Evolutionary conservation across 495 filamentous ascomycete species (phyloP), one percentile per base, ranked within the genome.

Genomic region (Staphylotrichum longicolle): DNA sequence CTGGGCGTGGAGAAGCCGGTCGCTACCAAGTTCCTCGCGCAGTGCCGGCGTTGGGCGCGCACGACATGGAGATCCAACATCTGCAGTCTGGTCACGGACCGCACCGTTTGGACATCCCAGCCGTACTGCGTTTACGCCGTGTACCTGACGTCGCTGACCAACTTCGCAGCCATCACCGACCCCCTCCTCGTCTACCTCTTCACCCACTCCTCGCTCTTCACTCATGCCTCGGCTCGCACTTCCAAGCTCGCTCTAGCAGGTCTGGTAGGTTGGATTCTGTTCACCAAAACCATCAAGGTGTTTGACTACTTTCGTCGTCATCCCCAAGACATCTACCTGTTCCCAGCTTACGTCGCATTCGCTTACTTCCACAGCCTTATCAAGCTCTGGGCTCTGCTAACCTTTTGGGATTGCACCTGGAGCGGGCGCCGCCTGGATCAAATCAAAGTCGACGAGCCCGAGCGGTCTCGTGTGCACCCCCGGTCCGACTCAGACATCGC

Each of bases 51-150:
- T 5, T 88, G 85, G 86, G 75, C 77, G 0, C 80, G 86, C 15
- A 89, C 84, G 10, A 89, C 84, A 42, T 89, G 83, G 83, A 76
- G 87, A 6, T 85, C 80, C 69, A 88, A 88, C 69, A 65, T 77
- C 15, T 81, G 77, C 32, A 82, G 76, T 56, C 74, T 88, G 57
- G 75, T 85, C 58, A 74, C 74, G 7, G 84, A 67, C 35, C 48
- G 66, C 37, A 62, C 45, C 42, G 61, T 70, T 14, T 69, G 65
- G 66, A 39, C 56, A 27, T 68, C 66, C 46, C 82, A 88, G 57
- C 84, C 83, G 2, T 89, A 83, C 79, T 84, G 79, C 67, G 78
- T 81, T 6, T 89, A 85, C 63, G 80, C 85, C 34, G 80, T 88
- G 49, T 82, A 85, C 63, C 66, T 86, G 49, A 83, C 82, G 77